Conservation (phyloP, 805 yeast genomes). For the Candida khao-thaluensis region DNA sequence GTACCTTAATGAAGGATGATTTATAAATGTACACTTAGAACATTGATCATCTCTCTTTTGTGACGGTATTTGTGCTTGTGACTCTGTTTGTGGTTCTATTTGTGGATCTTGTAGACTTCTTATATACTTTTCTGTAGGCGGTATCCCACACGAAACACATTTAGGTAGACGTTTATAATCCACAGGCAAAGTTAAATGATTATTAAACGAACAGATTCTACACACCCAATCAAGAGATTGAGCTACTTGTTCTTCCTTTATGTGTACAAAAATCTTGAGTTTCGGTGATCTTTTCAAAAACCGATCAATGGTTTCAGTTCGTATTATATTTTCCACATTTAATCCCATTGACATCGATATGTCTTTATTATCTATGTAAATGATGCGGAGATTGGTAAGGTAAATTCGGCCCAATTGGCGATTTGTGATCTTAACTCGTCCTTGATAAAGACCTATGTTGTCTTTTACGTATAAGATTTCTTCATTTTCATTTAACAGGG, state of each 20-base stretch:
- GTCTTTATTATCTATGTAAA: constrained; percentile 61
- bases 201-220: constrained; percentile 80
- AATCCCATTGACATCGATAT: constrained; percentile 46
- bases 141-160: constrained; percentile 43
- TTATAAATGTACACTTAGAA: constrained; percentile 70
- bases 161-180: constrained; percentile 27
- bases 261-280: constrained; percentile 39
- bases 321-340: constrained; percentile 41
- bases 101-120: constrained; percentile 3
- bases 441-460: constrained; percentile 74
- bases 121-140: constrained; percentile 17
- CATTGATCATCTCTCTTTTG: constrained; percentile 35
- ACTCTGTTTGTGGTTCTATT: neutral
- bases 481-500: constrained; percentile 34
- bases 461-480: constrained; percentile 34
- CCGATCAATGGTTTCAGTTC: constrained; percentile 45
- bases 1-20: constrained; percentile 70
- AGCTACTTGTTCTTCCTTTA: neutral
- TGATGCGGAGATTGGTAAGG: constrained; percentile 68
- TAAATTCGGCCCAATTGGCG: constrained; percentile 78
- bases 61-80: neutral
- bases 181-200: constrained; percentile 29
- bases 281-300: constrained; percentile 81
- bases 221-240: constrained; percentile 67
- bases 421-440: constrained; percentile 57